phyloP scores from a whole-genome alignment of 73 alveolate genomes.

The Paramecium tetraurelia region DNA sequence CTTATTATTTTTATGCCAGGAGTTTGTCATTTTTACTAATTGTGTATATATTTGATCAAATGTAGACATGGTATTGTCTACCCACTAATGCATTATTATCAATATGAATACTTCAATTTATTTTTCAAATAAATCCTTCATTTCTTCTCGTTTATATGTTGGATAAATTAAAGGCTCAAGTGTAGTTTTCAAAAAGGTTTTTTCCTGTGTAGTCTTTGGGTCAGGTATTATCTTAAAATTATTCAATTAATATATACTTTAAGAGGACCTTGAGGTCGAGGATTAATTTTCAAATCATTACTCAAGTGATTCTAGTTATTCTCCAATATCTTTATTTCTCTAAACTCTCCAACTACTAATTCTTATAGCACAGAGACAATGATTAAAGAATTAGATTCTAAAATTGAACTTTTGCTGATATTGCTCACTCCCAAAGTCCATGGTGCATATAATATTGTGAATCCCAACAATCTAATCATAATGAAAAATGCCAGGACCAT shows the following conservation, averaged over 20 bases:
- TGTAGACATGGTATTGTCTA: neutral
- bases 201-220: neutral
- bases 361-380: neutral
- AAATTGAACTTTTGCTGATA: neutral
- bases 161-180: neutral
- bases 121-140: neutral
- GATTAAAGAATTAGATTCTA: neutral
- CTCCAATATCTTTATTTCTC: neutral
- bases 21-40: neutral
- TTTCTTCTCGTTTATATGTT: neutral
- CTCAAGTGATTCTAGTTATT: slow-evolving; percentile 5
- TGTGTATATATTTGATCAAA: neutral
- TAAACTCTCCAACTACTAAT: slow-evolving; percentile 21
- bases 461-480: neutral
- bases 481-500: neutral
- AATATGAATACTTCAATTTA: neutral
- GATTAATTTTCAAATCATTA: neutral
- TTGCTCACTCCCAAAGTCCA: slow-evolving; percentile 14
- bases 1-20: neutral
- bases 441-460: slow-evolving; percentile 17
- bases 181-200: neutral
- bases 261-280: slow-evolving; percentile 12
- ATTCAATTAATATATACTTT: neutral
- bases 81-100: neutral
- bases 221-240: neutral